These are phyloP conservation scores for Hymenoscyphus scutula DNA, from an alignment of 2,329 filamentous ascomycete genomes.

Conservation along the genomic window DNA sequence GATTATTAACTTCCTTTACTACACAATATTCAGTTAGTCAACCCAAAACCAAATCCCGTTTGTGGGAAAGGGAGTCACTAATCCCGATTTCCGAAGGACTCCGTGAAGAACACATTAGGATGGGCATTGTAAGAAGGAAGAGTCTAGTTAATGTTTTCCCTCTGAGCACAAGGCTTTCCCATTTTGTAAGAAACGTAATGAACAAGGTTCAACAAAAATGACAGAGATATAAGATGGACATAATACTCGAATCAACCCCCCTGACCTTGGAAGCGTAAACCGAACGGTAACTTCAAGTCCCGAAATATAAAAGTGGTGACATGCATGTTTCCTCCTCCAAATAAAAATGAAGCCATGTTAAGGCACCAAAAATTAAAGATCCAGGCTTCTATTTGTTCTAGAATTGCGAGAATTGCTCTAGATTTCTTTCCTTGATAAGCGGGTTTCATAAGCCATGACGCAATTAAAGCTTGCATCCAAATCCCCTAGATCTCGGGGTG, in stretches of 20 bases:
- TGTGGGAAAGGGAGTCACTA: background rate
- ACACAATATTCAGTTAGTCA: background rate
- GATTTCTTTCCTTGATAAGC: background rate
- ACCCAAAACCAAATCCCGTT: constrained; percentile 5
- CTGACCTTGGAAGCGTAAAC: too few relatives aligned
- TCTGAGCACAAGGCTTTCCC: background rate
- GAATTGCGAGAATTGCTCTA: background rate
- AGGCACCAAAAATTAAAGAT: background rate
- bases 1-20: background rate
- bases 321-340: background rate
- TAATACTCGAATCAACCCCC: too few relatives aligned
- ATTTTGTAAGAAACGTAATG: too few relatives aligned
- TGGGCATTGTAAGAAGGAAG: background rate
- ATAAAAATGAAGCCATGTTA: background rate
- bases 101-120: background rate
- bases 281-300: too few relatives aligned
- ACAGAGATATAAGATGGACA: too few relatives aligned
- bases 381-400: background rate
- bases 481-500: too few relatives aligned
- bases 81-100: too few relatives aligned
- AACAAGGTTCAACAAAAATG: too few relatives aligned
- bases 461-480: constrained; percentile 72
- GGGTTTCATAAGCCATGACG: constrained; percentile 52
- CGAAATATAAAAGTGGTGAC: too few relatives aligned
- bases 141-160: background rate